These are phyloP conservation scores for Suillus weaverae DNA, from an alignment of 768 basidiomycete genomes.

Conservation along the genomic window DNA sequence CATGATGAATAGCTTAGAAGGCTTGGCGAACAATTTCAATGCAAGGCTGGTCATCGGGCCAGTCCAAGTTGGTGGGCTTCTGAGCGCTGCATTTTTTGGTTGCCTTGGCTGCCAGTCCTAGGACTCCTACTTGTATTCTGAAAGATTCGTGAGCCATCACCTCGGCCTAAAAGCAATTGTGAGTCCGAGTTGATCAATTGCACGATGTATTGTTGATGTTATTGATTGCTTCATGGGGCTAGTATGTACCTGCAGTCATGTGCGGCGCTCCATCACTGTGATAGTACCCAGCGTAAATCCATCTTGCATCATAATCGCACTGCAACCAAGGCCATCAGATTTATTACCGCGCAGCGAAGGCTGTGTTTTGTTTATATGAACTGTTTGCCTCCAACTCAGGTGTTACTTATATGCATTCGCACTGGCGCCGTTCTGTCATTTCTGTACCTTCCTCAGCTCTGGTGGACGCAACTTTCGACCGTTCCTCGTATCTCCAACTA, in stretches of 20 bases:
- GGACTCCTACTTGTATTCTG: slow-evolving; percentile 15
- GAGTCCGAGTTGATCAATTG: background rate
- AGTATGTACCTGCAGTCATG: slow-evolving; percentile 7
- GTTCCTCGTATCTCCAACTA: background rate
- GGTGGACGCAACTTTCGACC: background rate
- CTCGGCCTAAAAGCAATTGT: slow-evolving; percentile 3
- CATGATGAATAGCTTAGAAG: background rate
- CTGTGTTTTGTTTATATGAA: background rate
- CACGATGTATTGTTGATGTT: background rate
- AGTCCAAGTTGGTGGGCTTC: slow-evolving; percentile 13
- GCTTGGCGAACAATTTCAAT: background rate
- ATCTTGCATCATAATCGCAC: no score
- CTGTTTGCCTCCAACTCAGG: background rate
- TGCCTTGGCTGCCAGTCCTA: slow-evolving; percentile 11
- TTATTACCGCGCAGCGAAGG: background rate
- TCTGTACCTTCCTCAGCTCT: background rate
- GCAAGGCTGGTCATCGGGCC: slow-evolving; percentile 8
- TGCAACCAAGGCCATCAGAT: background rate
- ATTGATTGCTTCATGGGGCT: background rate
- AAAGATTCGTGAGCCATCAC: slow-evolving; percentile 10
- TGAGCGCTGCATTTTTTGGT: slow-evolving; percentile 14
- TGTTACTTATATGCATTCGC: background rate
- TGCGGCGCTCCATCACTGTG: background rate
- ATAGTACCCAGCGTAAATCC: no score
- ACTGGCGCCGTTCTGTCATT: background rate